Conservation (phyloP, 106 monocot species). For the Agapanthus africanus region DNA sequence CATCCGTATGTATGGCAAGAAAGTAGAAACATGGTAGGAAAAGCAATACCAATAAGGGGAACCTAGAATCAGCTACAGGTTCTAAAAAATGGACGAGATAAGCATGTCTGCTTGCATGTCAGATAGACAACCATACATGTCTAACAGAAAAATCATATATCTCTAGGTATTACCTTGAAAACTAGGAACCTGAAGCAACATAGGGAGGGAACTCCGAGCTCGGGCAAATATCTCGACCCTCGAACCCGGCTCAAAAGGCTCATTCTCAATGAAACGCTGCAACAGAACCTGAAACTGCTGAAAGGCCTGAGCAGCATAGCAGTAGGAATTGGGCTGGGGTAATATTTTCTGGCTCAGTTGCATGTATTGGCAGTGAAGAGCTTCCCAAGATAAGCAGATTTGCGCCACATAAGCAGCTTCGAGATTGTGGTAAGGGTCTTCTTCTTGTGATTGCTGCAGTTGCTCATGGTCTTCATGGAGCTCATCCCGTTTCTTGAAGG, state of each 20-base stretch:
- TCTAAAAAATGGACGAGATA: too few relatives aligned
- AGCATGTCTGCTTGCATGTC: too few relatives aligned
- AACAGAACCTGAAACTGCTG: conserved; percentile 91
- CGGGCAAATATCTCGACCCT: conserved; percentile 60
- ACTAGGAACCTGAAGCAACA: conserved; percentile 78
- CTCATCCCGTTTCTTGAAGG: conserved; percentile 57
- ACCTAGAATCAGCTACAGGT: too few relatives aligned
- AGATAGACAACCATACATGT: too few relatives aligned
- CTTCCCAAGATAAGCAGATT: conserved; percentile 71
- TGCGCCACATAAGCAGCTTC: conserved; percentile 84
- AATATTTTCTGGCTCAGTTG: conserved; percentile 43
- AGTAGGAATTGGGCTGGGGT: conserved; percentile 33
- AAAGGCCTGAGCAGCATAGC: conserved; percentile 63
- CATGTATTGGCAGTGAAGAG: conserved; percentile 71
- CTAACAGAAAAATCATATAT: too few relatives aligned
- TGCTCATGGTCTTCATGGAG: conserved; percentile 48
- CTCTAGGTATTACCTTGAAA: conserved; percentile 89
- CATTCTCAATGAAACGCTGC: conserved; percentile 87
- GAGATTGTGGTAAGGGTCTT: conserved; percentile 48
- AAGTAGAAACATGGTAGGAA: too few relatives aligned
- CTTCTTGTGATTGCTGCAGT: conserved; percentile 31
- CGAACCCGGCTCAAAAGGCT: conserved; percentile 78
- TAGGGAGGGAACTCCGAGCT: conserved; percentile 40
- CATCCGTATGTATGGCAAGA: too few relatives aligned
- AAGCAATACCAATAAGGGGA: too few relatives aligned